A percentile compares a stretch with the other conserved stretches of the same genome.
phyloP scores from a whole-genome alignment of 805 yeast genomes.

The Metschnikowia peoriensis region DNA sequence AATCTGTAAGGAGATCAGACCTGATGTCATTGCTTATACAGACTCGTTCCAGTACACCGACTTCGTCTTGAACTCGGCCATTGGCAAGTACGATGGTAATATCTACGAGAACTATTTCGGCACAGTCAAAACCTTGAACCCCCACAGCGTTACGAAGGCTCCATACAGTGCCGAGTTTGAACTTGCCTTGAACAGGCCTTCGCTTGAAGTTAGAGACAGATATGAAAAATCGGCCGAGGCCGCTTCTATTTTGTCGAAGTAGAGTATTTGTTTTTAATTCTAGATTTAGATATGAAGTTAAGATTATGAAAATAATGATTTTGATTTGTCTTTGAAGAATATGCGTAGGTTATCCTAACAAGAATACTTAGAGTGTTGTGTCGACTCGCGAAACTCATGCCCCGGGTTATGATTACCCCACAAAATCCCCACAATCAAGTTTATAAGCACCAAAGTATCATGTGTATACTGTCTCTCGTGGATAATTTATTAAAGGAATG shows the following conservation, averaged over 20 bases:
- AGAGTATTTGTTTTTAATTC: background rate
- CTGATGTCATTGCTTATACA: conserved; percentile 18
- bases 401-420: too few relatives aligned
- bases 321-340: background rate
- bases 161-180: conserved; percentile 22
- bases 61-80: conserved; percentile 18
- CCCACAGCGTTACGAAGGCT: conserved; percentile 18
- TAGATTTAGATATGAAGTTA: background rate
- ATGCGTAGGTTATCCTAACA: too few relatives aligned
- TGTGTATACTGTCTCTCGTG: too few relatives aligned
- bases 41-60: conserved; percentile 22
- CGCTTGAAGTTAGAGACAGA: conserved; percentile 16
- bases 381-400: too few relatives aligned
- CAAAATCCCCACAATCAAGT: too few relatives aligned
- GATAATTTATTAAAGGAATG: too few relatives aligned
- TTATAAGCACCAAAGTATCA: too few relatives aligned
- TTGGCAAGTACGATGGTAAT: conserved; percentile 20
- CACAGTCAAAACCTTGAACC: conserved; percentile 19
- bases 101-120: conserved; percentile 22
- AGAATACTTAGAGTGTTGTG: too few relatives aligned
- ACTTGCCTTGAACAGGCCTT: conserved; percentile 16
- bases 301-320: background rate
- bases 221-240: conserved; percentile 16
- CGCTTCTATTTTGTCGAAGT: conserved; percentile 16
- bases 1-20: conserved; percentile 19